These are phyloP conservation scores for Colletotrichum gloeosporioides DNA, from an alignment of 2,329 filamentous ascomycete species.

Conservation along the genomic window DNA sequence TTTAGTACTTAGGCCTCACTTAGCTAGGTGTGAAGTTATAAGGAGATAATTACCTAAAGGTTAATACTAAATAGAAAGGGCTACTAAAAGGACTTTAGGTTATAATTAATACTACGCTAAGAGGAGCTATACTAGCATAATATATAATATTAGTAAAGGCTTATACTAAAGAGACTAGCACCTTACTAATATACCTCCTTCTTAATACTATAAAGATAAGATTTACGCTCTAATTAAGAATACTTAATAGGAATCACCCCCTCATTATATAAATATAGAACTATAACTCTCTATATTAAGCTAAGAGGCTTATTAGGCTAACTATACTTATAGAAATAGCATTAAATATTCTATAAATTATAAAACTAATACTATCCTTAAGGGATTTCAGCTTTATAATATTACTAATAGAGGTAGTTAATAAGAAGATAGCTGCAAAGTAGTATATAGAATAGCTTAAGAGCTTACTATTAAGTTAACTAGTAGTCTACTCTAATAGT, in stretches of 20 bases:
- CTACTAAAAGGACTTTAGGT: background rate
- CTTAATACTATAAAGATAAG: background rate
- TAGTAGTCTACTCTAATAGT: background rate
- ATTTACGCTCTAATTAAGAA: too few species aligned
- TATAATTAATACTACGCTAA: background rate
- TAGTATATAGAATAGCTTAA: background rate
- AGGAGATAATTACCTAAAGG: background rate
- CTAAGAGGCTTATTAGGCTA: too few species aligned
- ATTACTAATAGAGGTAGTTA: too few species aligned
- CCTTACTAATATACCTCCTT: background rate
- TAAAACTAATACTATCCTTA: too few species aligned
- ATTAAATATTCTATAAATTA: too few species aligned
- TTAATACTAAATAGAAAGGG: background rate
- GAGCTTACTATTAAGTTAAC: background rate
- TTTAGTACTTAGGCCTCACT: background rate
- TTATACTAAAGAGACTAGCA: background rate
- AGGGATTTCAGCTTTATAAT: too few species aligned
- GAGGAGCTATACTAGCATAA: background rate
- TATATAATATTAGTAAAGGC: background rate
- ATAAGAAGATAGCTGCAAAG: background rate
- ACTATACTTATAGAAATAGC: too few species aligned
- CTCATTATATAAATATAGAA: background rate
- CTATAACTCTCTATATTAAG: background rate
- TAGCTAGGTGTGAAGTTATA: too few species aligned
- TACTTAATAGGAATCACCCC: background rate